Evolutionary conservation across 148 eudicot species (phyloP).

Genomic region (Chenopodium formosanum): DNA sequence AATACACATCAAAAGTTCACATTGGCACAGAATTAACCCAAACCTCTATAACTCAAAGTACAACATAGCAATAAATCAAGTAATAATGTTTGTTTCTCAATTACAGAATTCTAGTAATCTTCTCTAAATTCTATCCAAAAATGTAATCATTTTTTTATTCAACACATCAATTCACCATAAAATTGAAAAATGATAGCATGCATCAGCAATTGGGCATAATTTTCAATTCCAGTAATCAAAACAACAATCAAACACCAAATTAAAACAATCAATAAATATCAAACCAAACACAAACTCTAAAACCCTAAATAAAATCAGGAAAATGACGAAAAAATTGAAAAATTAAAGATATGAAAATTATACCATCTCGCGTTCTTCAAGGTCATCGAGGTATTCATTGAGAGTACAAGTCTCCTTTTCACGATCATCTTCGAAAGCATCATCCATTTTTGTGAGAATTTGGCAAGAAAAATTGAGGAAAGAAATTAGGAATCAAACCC

Average conservation of each 20-base stretch:
- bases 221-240: conserved; percentile 2
- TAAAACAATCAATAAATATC: background rate
- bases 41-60: background rate
- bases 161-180: background rate
- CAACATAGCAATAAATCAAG: background rate
- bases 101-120: background rate
- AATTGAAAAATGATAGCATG: background rate
- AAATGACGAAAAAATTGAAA: background rate
- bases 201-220: background rate
- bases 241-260: background rate
- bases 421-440: conserved; percentile 58
- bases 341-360: background rate
- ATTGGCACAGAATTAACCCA: background rate
- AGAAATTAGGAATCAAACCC: conserved; percentile 8
- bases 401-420: conserved; percentile 50
- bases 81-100: background rate
- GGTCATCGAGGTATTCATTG: conserved; percentile 64
- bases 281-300: background rate
- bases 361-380: conserved; percentile 90
- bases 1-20: background rate
- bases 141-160: background rate
- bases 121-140: background rate
- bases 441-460: conserved; percentile 46
- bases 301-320: conserved; percentile 8
- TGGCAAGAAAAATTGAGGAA: background rate